Conservation (phyloP, 2,329 filamentous ascomycete genomes). For the Cladophialophora bantiana region DNA sequence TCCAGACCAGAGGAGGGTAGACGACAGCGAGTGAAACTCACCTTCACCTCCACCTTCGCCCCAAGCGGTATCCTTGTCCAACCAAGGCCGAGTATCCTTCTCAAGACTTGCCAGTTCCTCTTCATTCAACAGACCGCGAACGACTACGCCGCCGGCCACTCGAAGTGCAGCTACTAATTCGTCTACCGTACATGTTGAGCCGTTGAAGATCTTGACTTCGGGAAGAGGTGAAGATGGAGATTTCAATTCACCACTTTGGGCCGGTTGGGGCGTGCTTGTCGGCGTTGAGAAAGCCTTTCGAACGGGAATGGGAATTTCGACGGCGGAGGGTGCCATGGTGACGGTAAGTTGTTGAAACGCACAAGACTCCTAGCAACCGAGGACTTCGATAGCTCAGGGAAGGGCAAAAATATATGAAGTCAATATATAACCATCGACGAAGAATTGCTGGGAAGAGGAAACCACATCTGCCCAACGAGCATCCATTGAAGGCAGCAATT, state of each 20-base stretch:
- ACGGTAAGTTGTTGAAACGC: background rate
- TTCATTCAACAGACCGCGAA: slow-evolving; percentile 32
- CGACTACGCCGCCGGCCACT: slow-evolving; percentile 33
- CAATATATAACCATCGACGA: slow-evolving; percentile 3
- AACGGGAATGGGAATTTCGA: slow-evolving; percentile 20
- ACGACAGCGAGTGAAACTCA: background rate
- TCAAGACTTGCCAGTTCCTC: slow-evolving; percentile 32
- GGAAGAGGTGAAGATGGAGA: slow-evolving; percentile 26
- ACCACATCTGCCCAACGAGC: background rate
- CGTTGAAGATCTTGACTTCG: slow-evolving; percentile 27
- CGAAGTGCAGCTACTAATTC: slow-evolving; percentile 27
- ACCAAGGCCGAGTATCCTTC: slow-evolving; percentile 37
- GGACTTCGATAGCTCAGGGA: background rate
- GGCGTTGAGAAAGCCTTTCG: slow-evolving; percentile 19
- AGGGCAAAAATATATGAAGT: background rate
- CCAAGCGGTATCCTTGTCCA: slow-evolving; percentile 38
- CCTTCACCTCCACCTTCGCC: slow-evolving; percentile 17
- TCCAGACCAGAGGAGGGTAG: background rate
- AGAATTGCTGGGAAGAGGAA: background rate
- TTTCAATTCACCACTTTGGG: slow-evolving; percentile 18
- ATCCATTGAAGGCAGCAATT: background rate
- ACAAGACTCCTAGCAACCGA: background rate
- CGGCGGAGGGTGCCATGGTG: slow-evolving; percentile 23
- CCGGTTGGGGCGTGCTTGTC: background rate
- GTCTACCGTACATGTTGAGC: slow-evolving; percentile 21